Evolutionary conservation across 2,329 filamentous ascomycete species (phyloP).

Genomic region (Trichoderma sp.): DNA sequence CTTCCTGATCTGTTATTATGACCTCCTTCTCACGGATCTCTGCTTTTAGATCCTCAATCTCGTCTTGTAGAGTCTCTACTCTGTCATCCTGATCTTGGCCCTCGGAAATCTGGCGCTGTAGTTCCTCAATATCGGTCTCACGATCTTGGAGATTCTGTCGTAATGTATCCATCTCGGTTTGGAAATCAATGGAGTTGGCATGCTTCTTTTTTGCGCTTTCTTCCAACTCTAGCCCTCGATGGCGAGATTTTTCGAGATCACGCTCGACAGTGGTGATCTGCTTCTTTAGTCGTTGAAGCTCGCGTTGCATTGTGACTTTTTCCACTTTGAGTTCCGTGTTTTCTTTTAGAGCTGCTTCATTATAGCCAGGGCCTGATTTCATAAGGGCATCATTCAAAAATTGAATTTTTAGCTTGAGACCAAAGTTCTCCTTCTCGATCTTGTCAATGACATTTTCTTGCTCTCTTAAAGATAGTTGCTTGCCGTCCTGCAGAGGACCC

Average conservation of each 20-base stretch:
- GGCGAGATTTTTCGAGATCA: conserved; percentile 78
- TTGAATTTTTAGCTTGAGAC: conserved; percentile 93
- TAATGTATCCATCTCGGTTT: conserved; percentile 58
- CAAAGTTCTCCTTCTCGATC: conserved; percentile 98
- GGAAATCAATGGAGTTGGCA: conserved; percentile 63
- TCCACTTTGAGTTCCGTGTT: conserved; percentile 96
- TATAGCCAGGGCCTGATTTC: conserved; percentile 86
- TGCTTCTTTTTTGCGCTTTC: conserved; percentile 77
- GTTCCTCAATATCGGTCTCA: conserved; percentile 58
- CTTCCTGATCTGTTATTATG: conserved; percentile 69
- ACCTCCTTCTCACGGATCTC: conserved; percentile 75
- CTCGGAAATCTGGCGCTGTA: conserved; percentile 58
- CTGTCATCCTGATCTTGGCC: conserved; percentile 57
- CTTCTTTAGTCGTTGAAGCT: conserved; percentile 84
- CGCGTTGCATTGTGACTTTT: conserved; percentile 83
- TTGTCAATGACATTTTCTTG: conserved; percentile 95
- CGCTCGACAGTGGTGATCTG: conserved; percentile 77
- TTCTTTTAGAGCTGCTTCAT: conserved; percentile 83
- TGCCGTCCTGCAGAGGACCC: conserved; percentile 76
- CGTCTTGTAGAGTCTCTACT: conserved; percentile 66
- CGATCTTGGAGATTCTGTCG: conserved; percentile 56
- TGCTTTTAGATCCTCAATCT: conserved; percentile 72
- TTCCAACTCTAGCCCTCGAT: conserved; percentile 78
- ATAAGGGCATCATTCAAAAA: conserved; percentile 89
- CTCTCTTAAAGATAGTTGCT: conserved; percentile 86